A percentile compares a stretch with the other conserved stretches of the same genome.
Conservation (phyloP, 2,329 filamentous ascomycete genomes). For the Xylariaceae sp. region DNA sequence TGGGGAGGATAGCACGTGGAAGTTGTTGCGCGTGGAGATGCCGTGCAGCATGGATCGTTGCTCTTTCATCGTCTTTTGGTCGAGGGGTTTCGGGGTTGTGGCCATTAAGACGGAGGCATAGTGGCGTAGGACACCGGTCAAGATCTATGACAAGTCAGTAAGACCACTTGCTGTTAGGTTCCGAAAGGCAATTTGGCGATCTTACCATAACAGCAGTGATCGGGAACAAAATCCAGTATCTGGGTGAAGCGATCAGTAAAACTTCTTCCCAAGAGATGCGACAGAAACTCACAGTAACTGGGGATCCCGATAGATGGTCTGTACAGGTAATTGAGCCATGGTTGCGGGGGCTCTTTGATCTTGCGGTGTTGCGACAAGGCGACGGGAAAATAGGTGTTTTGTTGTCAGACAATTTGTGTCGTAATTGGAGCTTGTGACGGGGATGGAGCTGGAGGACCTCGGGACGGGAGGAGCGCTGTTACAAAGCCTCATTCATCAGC, state of each 20-base stretch:
- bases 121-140: constrained; percentile 93
- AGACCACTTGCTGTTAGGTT: constrained; percentile 1
- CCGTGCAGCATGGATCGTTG: constrained; percentile 81
- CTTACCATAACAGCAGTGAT: constrained; percentile 93
- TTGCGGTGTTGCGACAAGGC: constrained; percentile 1
- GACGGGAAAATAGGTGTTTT: constrained; percentile 1
- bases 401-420: not conserved
- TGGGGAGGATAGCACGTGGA: constrained; percentile 70
- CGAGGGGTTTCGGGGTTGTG: constrained; percentile 75
- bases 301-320: constrained; percentile 98
- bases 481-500: constrained; percentile 11
- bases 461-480: not conserved
- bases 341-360: constrained; percentile 19
- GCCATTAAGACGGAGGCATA: constrained; percentile 93
- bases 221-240: constrained; percentile 98
- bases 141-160: constrained; percentile 50
- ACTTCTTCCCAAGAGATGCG: not conserved
- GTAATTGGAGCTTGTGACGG: not conserved
- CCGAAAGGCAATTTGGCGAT: constrained; percentile 3
- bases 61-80: constrained; percentile 74
- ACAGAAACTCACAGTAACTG: constrained; percentile 76
- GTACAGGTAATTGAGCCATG: constrained; percentile 83
- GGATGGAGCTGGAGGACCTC: constrained; percentile 4
- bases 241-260: constrained; percentile 37
- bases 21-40: constrained; percentile 78